Conservation (phyloP, 2,329 filamentous ascomycete species). For the Gliomastix tumulicola region DNA sequence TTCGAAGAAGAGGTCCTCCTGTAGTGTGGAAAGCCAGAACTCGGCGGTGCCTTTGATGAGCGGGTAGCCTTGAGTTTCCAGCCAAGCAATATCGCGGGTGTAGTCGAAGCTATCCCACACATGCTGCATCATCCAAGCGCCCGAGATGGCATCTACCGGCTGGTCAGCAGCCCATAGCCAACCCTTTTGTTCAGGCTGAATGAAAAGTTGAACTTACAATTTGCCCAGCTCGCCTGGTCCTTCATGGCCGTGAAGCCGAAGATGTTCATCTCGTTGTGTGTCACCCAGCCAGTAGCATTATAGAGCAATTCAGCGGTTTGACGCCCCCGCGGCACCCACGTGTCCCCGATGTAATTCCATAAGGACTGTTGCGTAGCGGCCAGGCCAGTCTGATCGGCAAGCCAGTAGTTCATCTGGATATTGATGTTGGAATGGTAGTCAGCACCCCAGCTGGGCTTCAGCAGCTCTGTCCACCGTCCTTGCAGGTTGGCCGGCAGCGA, state of each 20-base stretch:
- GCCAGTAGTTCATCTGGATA: slow-evolving; percentile 56
- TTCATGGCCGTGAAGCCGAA: slow-evolving; percentile 45
- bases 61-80: slow-evolving; percentile 39
- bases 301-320: slow-evolving; percentile 48
- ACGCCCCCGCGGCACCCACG: slow-evolving; percentile 43
- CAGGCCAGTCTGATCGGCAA: slow-evolving; percentile 43
- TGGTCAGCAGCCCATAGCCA: too few relatives aligned
- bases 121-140: slow-evolving; percentile 55
- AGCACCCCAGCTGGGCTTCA: slow-evolving; percentile 32
- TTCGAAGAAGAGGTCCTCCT: slow-evolving; percentile 38
- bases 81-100: slow-evolving; percentile 37
- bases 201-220: slow-evolving; percentile 22
- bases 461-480: slow-evolving; percentile 43
- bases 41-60: slow-evolving; percentile 43
- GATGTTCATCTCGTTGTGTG: slow-evolving; percentile 51
- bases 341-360: slow-evolving; percentile 46
- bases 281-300: slow-evolving; percentile 45
- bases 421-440: slow-evolving; percentile 56
- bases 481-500: slow-evolving; percentile 49
- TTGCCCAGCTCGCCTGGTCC: slow-evolving; percentile 18
- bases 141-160: slow-evolving; percentile 30
- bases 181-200: too few relatives aligned
- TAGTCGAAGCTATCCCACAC: slow-evolving; percentile 52
- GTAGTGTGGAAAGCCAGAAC: slow-evolving; percentile 51
- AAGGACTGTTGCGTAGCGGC: slow-evolving; percentile 34